phyloP scores from a whole-genome alignment of 805 yeast species.

The Yarrowia osloensis region DNA sequence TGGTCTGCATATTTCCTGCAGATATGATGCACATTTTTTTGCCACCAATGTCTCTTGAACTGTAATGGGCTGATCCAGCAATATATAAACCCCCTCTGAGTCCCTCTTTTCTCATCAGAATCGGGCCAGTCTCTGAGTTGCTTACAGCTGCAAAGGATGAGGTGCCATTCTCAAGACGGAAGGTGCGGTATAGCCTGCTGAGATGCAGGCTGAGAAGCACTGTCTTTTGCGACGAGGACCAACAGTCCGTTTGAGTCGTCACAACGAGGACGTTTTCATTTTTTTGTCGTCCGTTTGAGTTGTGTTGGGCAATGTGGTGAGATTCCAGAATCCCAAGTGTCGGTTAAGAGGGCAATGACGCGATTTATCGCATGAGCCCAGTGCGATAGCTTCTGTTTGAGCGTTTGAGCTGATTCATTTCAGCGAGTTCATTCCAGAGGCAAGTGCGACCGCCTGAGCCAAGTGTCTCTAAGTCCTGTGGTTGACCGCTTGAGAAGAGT shows the following conservation, averaged over 20 bases:
- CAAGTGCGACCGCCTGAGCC: background rate
- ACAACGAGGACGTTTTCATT: background rate
- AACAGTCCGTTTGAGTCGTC: background rate
- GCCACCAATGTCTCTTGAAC: background rate
- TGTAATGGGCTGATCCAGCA: background rate
- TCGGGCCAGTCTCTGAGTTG: background rate
- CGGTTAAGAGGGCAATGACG: background rate
- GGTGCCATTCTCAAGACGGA: background rate
- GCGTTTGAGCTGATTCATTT: background rate
- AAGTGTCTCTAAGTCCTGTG: background rate
- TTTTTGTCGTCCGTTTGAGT: background rate
- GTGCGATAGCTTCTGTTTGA: background rate
- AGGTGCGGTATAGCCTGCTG: background rate
- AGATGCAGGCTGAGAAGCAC: background rate
- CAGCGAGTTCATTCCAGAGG: background rate
- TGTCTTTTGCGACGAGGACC: background rate
- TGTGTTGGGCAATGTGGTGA: background rate
- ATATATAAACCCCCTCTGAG: background rate
- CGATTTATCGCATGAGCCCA: background rate
- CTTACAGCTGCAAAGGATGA: no score
- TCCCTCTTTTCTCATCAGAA: background rate
- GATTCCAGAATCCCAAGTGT: background rate
- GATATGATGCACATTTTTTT: background rate
- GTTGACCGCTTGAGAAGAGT: background rate
- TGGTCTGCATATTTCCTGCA: background rate